A percentile compares a stretch with the other conserved stretches of the same genome.
Evolutionary conservation across 805 yeast genomes (phyloP).

Genomic region (Kuraishia hungarica): DNA sequence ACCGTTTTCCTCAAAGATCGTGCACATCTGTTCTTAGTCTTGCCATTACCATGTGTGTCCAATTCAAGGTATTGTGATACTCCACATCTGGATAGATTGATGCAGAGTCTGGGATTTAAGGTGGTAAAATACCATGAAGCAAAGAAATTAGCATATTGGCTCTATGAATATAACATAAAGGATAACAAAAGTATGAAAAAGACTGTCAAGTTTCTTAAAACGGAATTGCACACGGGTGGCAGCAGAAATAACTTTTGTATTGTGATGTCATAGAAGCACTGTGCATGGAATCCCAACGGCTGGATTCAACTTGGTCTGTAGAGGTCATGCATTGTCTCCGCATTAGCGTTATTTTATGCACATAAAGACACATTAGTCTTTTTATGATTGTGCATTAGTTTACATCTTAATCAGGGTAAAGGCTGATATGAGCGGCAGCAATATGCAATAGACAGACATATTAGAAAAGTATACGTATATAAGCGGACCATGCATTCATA

Average conservation of each 20-base stretch:
- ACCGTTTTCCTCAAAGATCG: constrained; percentile 36
- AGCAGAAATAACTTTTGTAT: constrained; percentile 67
- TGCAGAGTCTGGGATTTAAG: constrained; percentile 53
- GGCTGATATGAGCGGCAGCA: no score
- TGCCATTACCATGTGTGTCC: constrained; percentile 79
- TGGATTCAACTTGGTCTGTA: no score
- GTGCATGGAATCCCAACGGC: no score
- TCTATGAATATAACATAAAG: constrained; percentile 36
- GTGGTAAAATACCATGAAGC: constrained; percentile 44
- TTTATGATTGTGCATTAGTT: no score
- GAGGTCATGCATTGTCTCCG: no score
- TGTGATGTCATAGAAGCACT: constrained; percentile 4
- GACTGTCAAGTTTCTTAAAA: constrained; percentile 25
- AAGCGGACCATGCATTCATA: no score
- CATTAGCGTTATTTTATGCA: no score
- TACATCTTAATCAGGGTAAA: no score
- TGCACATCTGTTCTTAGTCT: constrained; percentile 48
- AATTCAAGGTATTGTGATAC: constrained; percentile 75
- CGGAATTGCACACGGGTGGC: constrained; percentile 46
- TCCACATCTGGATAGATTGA: constrained; percentile 31
- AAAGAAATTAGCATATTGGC: constrained; percentile 66
- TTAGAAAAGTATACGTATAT: no score
- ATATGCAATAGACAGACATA: no score
- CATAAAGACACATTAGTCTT: no score
- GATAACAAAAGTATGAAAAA: constrained; percentile 4